A percentile compares a stretch with the other conserved stretches of the same genome.
phyloP scores from a whole-genome alignment of 1,139 yeast species.

The Pichia sp. region DNA sequence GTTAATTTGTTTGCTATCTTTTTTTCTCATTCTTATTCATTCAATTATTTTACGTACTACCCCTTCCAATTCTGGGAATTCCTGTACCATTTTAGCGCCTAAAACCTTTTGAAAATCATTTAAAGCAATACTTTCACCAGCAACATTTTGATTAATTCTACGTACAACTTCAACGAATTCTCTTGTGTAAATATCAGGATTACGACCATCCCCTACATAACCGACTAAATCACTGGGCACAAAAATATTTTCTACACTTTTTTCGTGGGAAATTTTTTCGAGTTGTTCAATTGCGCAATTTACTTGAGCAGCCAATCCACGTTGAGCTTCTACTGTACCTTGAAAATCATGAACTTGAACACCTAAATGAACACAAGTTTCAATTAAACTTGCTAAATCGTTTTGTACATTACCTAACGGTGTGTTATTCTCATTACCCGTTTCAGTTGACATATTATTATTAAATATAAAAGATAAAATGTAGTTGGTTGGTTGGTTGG shows the following conservation, averaged over 20 bases:
- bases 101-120: conserved; percentile 53
- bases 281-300: conserved; percentile 20
- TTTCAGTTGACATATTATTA: conserved; percentile 28
- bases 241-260: conserved; percentile 34
- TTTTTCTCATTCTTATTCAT: too few species aligned
- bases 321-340: conserved; percentile 64
- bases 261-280: background rate
- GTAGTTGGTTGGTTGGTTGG: too few species aligned
- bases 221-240: conserved; percentile 74
- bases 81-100: conserved; percentile 61
- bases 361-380: conserved; percentile 80
- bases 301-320: conserved; percentile 40
- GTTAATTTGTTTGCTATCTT: too few species aligned
- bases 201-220: conserved; percentile 91
- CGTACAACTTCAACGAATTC: conserved; percentile 92
- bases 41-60: too few species aligned
- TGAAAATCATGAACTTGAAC: conserved; percentile 90
- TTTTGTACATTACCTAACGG: too few species aligned
- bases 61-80: conserved; percentile 30
- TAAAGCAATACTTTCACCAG: conserved; percentile 72
- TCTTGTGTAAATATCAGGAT: conserved; percentile 93
- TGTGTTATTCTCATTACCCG: conserved; percentile 12
- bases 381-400: conserved; percentile 41
- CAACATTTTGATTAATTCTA: conserved; percentile 76
- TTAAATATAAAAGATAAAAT: too few species aligned